Base-by-base conservation (phyloP, 2,329 filamentous ascomycete species). In the Lasiodiplodia theobromae region DNA sequence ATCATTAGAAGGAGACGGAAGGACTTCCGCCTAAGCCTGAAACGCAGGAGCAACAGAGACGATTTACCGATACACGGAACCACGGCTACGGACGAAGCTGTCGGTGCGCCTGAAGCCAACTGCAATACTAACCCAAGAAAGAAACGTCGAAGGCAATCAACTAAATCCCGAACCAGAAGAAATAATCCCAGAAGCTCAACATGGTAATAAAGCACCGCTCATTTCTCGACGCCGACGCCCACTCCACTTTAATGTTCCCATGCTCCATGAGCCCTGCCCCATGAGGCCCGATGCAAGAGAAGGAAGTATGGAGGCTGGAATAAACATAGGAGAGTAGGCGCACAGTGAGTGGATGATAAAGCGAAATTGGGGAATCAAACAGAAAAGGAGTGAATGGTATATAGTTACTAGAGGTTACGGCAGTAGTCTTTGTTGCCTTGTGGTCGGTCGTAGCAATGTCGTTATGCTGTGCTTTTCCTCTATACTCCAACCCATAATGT, bases 391-490 rank as follows among this genome's bases (percentile, higher is more conserved):
- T 52, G 60, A 64, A 64, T 64, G 60, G 60, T 64, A 64, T 64
- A 64, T 64, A 64, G 60, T 64, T 64, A 64, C 63, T 66, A 54
- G 49, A 66, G 49, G 63, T 52, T 56, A 66, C 37, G 63, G 63
- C 63, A n/a, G 52, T 21, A 56, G 56, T 54, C 21, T 54, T n/a
- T 66, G 63, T 66, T 66, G 49, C 63, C 60, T 64, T 28, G 21
- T 64, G 60, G 28, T 56, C 31, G 23, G 63, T 66, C 63, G 51
- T 66, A 66, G 60, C 60, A 66, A 56, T 38, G 65, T 67, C 65
- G 65, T 67, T 67, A 67, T 58, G 65, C 52, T 57, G 53, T 67
- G 60, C 38, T 56, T 58, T 60, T 58, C 38, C 44, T 51, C 40
- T 67, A 53, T 51, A 57, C 37, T 58, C 54, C 51, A 67, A 58